Percentiles rank a stretch among this genome's conserved stretches.
phyloP scores from a whole-genome alignment of 2,329 filamentous ascomycete species.

The Pyrenophora graminea region DNA sequence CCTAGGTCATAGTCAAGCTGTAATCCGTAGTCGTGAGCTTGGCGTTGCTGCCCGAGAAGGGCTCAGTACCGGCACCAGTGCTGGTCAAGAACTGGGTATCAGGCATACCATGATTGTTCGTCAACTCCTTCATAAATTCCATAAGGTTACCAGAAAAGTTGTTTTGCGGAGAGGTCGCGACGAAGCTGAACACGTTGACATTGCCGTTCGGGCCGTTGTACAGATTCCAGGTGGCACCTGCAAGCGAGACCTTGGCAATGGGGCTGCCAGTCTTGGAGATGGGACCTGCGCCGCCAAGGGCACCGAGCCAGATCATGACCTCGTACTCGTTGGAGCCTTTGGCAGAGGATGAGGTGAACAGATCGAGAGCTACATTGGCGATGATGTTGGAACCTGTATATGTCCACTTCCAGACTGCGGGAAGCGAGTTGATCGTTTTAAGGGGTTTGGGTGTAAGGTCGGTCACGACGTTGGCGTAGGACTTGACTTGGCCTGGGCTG shows the following conservation, averaged over 20 bases:
- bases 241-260: constrained; percentile 60
- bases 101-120: constrained; percentile 53
- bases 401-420: constrained; percentile 53
- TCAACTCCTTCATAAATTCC: constrained; percentile 62
- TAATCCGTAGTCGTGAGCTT: constrained; percentile 51
- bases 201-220: constrained; percentile 64
- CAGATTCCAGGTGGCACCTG: constrained; percentile 60
- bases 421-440: constrained; percentile 48
- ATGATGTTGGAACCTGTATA: constrained; percentile 57
- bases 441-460: constrained; percentile 41
- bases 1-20: constrained; percentile 36
- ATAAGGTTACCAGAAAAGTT: constrained; percentile 62
- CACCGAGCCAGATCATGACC: constrained; percentile 69
- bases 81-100: constrained; percentile 58
- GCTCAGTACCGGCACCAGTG: constrained; percentile 61
- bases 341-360: constrained; percentile 61
- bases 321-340: constrained; percentile 59
- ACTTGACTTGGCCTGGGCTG: constrained; percentile 47
- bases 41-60: constrained; percentile 57
- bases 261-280: constrained; percentile 61
- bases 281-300: constrained; percentile 61
- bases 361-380: constrained; percentile 65
- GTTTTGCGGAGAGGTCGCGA: constrained; percentile 53
- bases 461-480: constrained; percentile 51
- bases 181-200: constrained; percentile 66